phyloP scores from a whole-genome alignment of 306 rosid species.

The Cucurbita argyrosperma region DNA sequence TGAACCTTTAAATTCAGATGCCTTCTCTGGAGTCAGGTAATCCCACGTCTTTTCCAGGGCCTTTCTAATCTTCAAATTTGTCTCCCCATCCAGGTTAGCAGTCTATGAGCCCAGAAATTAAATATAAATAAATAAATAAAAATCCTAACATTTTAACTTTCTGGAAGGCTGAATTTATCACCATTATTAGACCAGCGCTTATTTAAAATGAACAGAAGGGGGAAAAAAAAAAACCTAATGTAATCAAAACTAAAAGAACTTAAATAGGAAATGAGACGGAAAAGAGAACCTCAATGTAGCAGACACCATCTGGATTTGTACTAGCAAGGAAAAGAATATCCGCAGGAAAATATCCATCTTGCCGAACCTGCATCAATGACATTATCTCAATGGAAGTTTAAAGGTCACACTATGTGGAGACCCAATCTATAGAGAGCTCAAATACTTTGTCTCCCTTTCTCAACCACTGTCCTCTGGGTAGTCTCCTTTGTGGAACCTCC shows the following conservation, averaged over 20 bases:
- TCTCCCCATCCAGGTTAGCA: slow-evolving; percentile 95
- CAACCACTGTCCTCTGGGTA: neutral
- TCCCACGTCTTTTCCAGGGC: slow-evolving; percentile 88
- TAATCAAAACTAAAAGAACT: neutral
- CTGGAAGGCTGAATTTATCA: neutral
- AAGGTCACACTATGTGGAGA: neutral
- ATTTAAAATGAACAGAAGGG: neutral
- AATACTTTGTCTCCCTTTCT: neutral
- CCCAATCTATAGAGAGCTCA: neutral
- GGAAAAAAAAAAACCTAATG: neutral
- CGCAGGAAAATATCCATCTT: slow-evolving; percentile 76
- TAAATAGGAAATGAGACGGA: neutral
- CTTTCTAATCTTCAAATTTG: slow-evolving; percentile 85
- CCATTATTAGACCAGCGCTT: neutral
- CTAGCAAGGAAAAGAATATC: slow-evolving; percentile 81
- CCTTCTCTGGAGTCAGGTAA: slow-evolving; percentile 65
- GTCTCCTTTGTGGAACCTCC: neutral
- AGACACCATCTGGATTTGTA: slow-evolving; percentile 83
- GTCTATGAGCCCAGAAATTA: slow-evolving; percentile 35
- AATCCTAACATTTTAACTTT: neutral
- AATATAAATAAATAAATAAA: neutral
- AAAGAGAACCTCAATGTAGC: slow-evolving; percentile 70
- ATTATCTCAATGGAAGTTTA: neutral
- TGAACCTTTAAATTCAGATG: slow-evolving; percentile 76
- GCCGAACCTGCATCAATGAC: slow-evolving; percentile 46